Evolutionary conservation across 495 filamentous ascomycete species (phyloP).

Genomic region (Hapsidospora chrysogenum): DNA sequence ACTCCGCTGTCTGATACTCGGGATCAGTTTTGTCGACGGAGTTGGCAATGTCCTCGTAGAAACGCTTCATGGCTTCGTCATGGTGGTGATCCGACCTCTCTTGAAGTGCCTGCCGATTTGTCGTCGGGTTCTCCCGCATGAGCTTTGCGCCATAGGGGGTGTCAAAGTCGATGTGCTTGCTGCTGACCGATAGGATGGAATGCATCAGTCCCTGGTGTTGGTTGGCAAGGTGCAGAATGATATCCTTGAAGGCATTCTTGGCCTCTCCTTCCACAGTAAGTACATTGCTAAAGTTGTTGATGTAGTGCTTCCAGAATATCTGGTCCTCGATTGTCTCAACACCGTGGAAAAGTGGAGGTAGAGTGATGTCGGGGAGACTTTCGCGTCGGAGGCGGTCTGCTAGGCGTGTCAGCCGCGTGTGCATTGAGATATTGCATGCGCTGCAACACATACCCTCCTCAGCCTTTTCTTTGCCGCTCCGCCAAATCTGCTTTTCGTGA

Average conservation of each 20-base stretch:
- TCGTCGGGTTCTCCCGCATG: slow-evolving; percentile 22
- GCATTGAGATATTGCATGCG: slow-evolving; percentile 1
- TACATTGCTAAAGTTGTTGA: slow-evolving; percentile 61
- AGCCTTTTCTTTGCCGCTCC: slow-evolving; percentile 58
- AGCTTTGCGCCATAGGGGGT: slow-evolving; percentile 30
- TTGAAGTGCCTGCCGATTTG: slow-evolving; percentile 22
- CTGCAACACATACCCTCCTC: slow-evolving; percentile 47
- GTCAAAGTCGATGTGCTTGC: slow-evolving; percentile 55
- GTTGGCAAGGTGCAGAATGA: slow-evolving; percentile 73
- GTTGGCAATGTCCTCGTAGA: slow-evolving; percentile 28
- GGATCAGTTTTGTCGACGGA: slow-evolving; percentile 18
- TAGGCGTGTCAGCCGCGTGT: slow-evolving; percentile 11
- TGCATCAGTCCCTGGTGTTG: slow-evolving; percentile 82
- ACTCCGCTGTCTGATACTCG: slow-evolving; percentile 22
- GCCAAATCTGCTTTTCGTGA: slow-evolving; percentile 77
- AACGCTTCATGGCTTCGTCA: slow-evolving; percentile 38
- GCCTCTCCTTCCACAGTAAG: slow-evolving; percentile 72
- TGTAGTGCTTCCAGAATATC: slow-evolving; percentile 76
- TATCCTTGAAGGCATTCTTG: slow-evolving; percentile 78
- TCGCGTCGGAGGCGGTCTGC: slow-evolving; percentile 24
- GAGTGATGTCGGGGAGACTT: slow-evolving; percentile 38
- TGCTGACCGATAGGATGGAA: slow-evolving; percentile 72
- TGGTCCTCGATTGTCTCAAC: slow-evolving; percentile 75
- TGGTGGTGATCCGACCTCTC: slow-evolving; percentile 40
- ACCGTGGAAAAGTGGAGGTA: slow-evolving; percentile 68